Evolutionary conservation across 2,329 filamentous ascomycete genomes (phyloP).

Genomic region (Diaporthe citri): DNA sequence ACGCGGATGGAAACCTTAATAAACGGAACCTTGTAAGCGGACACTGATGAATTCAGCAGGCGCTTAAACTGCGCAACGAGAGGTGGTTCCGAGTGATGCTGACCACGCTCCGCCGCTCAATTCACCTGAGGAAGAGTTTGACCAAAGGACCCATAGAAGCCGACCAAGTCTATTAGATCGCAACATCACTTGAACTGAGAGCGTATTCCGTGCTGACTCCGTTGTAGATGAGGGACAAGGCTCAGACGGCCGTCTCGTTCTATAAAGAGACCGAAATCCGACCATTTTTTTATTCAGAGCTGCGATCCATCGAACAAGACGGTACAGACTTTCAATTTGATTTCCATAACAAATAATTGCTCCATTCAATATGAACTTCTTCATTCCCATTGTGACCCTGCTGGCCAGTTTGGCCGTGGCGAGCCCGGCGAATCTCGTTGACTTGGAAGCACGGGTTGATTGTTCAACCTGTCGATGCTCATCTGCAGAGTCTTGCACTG

Average conservation of each 20-base stretch:
- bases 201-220: not conserved
- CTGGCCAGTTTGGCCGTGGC: conserved; percentile 37
- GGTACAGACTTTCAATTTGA: not conserved
- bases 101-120: not conserved
- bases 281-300: not conserved
- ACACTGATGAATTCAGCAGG: not conserved
- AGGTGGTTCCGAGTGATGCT: not conserved
- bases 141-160: not conserved
- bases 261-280: not conserved
- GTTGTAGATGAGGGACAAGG: not conserved
- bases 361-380: conserved; percentile 39
- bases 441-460: conserved; percentile 38
- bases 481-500: conserved; percentile 39
- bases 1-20: not conserved
- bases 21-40: not conserved
- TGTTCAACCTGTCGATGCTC: conserved; percentile 38
- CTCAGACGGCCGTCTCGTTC: not conserved
- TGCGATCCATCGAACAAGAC: not conserved
- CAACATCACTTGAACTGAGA: not conserved
- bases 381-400: conserved; percentile 33
- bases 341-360: not conserved
- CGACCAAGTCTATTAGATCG: not conserved
- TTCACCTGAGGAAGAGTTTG: not conserved
- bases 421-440: conserved; percentile 21
- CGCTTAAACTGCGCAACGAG: not conserved